Evolutionary conservation across 2,329 filamentous ascomycete species (phyloP), one percentile per base, ranked within the genome.

Genomic region (Ceratocystis eucalypticola): DNA sequence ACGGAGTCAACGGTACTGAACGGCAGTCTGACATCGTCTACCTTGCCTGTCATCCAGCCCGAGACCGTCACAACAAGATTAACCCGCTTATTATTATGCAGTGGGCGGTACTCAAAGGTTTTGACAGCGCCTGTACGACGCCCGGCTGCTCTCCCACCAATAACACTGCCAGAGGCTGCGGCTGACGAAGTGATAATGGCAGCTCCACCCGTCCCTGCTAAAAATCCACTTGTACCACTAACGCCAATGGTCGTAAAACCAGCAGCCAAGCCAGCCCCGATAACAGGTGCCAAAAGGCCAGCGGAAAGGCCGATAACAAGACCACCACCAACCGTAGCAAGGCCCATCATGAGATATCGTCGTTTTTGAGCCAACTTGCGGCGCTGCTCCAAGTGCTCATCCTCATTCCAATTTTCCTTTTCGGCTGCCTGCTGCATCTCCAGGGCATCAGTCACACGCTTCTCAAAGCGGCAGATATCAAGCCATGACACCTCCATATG

Each of bases 11-110:
- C 88, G 0, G 95, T 99, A 77, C 91, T 96, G 76, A 89, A 99
- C 6, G 94, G 94, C 72, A 99, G 77, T 68, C 94, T 89, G 62
- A 99, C 92, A 74, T 99, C 94, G 76, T 99, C 94, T 65, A 96
- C 87, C 73, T 96, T 97, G 72, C 95, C 94, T 50, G 91, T 96
- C 88, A 99, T 95, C 94, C 94, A 99, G 2, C 94, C 94, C 0
- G 93, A 91, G 37, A 99, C 85, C 0, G 94, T 97, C 48, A 99
- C 86, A 69, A 99, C 94, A 37, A 99, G 82, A 71, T 99, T 97
- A 48, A 96, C 89, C 67, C 92, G 83, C 77, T 99, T 99, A 76
- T 97, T 97, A 78, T 99, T 99, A 79, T 97, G 92, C 59, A 99
- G 78, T 5, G 94, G 94, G 57, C 93, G 85, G 74, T 97, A 99